Conservation (phyloP, 495 filamentous ascomycete genomes). For the Penicillium bialowiezense region DNA sequence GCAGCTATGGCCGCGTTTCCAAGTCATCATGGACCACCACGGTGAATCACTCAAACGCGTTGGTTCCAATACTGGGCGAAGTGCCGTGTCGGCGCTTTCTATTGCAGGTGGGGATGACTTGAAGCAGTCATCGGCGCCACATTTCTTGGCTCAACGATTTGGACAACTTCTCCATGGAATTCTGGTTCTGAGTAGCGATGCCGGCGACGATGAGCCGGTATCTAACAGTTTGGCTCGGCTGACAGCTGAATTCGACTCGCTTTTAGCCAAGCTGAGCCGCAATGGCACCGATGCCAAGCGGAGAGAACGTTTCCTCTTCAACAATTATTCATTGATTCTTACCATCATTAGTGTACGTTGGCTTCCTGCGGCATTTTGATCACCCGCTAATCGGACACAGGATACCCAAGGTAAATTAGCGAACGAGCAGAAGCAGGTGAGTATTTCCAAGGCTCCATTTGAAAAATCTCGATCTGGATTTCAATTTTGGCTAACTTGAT, state of each 20-base stretch:
- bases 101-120: conserved; percentile 54
- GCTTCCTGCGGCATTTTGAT: neutral
- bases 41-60: conserved; percentile 73
- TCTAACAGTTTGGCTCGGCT: conserved; percentile 73
- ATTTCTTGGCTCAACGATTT: conserved; percentile 88
- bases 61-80: conserved; percentile 49
- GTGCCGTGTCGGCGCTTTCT: conserved; percentile 53
- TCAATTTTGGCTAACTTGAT: neutral
- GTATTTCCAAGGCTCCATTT: neutral
- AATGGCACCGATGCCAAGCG: conserved; percentile 72
- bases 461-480: too few relatives aligned
- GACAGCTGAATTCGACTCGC: conserved; percentile 72
- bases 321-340: conserved; percentile 88
- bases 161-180: conserved; percentile 86
- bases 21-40: conserved; percentile 89
- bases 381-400: conserved; percentile 29
- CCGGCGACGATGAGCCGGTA: conserved; percentile 91
- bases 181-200: conserved; percentile 75
- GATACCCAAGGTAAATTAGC: conserved; percentile 80
- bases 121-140: conserved; percentile 80
- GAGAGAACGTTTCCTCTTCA: conserved; percentile 82
- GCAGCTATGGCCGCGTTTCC: conserved; percentile 94
- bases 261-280: conserved; percentile 65
- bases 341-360: conserved; percentile 75
- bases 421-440: conserved; percentile 61